A percentile compares a stretch with the other conserved stretches of the same genome.
Evolutionary conservation across 768 basidiomycete genomes (phyloP).

Genomic region (Termitomyces sp.): DNA sequence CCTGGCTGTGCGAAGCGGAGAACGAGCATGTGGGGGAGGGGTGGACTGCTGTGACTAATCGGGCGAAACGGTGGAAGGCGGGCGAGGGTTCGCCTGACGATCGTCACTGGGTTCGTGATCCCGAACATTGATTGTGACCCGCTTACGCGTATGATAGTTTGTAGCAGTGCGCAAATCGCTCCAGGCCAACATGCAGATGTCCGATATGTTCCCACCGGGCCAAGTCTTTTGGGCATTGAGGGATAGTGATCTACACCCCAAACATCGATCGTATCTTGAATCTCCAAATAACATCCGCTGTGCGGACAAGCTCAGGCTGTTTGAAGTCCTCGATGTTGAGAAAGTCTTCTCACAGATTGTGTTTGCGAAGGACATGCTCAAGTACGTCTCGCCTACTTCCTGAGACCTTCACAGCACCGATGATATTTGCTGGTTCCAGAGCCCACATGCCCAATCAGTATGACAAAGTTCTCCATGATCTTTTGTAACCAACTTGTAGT

Average conservation of each 20-base stretch:
- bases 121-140: background rate
- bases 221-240: conserved; percentile 76
- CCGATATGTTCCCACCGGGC: conserved; percentile 72
- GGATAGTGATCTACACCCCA: conserved; percentile 61
- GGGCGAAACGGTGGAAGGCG: conserved; percentile 57
- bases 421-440: conserved; percentile 24
- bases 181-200: conserved; percentile 77
- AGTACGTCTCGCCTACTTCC: conserved; percentile 33
- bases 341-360: conserved; percentile 76
- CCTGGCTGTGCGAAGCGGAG: conserved; percentile 78
- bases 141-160: conserved; percentile 42
- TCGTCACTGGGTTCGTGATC: conserved; percentile 43
- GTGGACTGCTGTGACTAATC: conserved; percentile 38
- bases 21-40: conserved; percentile 44
- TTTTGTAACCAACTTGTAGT: conserved; percentile 34
- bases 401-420: background rate
- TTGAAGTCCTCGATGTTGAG: conserved; percentile 74
- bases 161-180: conserved; percentile 77
- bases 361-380: conserved; percentile 80
- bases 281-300: conserved; percentile 15
- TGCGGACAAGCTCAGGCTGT: conserved; percentile 59
- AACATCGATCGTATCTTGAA: conserved; percentile 35
- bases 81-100: conserved; percentile 49
- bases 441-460: conserved; percentile 81
- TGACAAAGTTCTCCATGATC: conserved; percentile 67